These are phyloP conservation scores for Pleurotus ostreatus DNA, from an alignment of 768 basidiomycete species.

Conservation along the genomic window DNA sequence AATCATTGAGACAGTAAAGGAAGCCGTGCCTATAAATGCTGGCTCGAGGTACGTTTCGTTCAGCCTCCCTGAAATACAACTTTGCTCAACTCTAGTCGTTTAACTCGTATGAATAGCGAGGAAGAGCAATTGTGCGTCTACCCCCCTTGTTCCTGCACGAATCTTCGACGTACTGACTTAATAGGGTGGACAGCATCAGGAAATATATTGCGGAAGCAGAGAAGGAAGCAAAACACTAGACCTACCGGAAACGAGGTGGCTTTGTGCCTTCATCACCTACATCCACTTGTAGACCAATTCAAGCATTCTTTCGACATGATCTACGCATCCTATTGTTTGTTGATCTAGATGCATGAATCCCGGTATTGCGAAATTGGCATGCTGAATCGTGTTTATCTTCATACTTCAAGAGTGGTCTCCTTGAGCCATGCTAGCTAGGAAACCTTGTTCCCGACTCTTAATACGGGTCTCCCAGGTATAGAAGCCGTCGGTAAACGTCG, in stretches of 20 bases:
- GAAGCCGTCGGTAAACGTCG: too few species aligned
- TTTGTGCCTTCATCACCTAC: too few species aligned
- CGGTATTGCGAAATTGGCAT: too few species aligned
- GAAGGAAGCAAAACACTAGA: conserved; percentile 55
- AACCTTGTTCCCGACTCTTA: too few species aligned
- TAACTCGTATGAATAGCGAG: conserved; percentile 48
- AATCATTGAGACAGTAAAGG: conserved; percentile 55
- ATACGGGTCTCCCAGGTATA: too few species aligned
- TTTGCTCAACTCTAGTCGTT: neutral
- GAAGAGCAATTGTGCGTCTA: conserved; percentile 78
- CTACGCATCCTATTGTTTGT: too few species aligned
- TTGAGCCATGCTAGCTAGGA: too few species aligned
- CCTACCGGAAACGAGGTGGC: neutral
- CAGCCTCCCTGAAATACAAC: neutral
- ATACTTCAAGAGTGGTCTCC: too few species aligned
- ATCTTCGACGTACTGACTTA: conserved; percentile 32
- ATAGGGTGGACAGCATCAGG: conserved; percentile 65
- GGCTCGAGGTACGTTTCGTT: conserved; percentile 57
- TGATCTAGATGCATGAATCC: too few species aligned
- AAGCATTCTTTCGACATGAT: too few species aligned
- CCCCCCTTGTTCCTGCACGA: conserved; percentile 11
- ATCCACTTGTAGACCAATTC: too few species aligned
- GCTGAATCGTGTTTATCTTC: too few species aligned
- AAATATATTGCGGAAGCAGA: conserved; percentile 82
- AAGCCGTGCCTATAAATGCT: conserved; percentile 59